Evolutionary conservation across 176 grass and related monocot species (phyloP), one percentile per base, ranked within the genome.

Genomic region (Lolium perenne): DNA sequence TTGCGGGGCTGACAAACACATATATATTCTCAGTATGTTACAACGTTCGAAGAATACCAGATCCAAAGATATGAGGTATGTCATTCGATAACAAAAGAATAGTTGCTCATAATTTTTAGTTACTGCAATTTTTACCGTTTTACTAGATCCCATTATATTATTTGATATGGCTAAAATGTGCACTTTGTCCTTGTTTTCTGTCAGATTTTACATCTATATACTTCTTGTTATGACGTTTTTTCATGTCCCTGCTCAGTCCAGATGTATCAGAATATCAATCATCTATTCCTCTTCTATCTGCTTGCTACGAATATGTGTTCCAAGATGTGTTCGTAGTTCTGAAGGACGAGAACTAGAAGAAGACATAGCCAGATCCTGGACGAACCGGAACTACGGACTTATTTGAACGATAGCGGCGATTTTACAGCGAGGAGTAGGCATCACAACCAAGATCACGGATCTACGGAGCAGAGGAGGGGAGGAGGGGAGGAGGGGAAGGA

Each of bases 41-140:
- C 94, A 71, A 98, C 94, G 23, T 93, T 88, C 32, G 94, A 98
- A 88, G 97, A 98, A 73, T 98, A 98, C 57, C 26, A 92, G 88
- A 96, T 98, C 84, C 97, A 98, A 87, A 92, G 97, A 94, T 98
- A 98, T 29, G 94, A 98, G 97, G 97, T 97, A 71, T 67, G 83
- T n/a, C 78, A 13, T 13, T 29, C 6, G 63, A 64, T 2, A 84
- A 60, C 58, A 87, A 51, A 69, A 61, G 59, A 43, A 61, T 13
- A 49, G 16, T 38, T 80, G 21, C 65, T 57, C 53, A 63, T 7
- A 45, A 58, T 51, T 63, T 18, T 53, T 86, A 55, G 32, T 26
- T 56, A 5, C 50, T 17, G 8, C 64, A 22, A 49, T 83, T 71
- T 23, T 63, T 56, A 79, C 55, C 32, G 45, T 10, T 5, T 47